Evolutionary conservation across 768 basidiomycete genomes (phyloP).

Genomic region (Tulasnella sp.): DNA sequence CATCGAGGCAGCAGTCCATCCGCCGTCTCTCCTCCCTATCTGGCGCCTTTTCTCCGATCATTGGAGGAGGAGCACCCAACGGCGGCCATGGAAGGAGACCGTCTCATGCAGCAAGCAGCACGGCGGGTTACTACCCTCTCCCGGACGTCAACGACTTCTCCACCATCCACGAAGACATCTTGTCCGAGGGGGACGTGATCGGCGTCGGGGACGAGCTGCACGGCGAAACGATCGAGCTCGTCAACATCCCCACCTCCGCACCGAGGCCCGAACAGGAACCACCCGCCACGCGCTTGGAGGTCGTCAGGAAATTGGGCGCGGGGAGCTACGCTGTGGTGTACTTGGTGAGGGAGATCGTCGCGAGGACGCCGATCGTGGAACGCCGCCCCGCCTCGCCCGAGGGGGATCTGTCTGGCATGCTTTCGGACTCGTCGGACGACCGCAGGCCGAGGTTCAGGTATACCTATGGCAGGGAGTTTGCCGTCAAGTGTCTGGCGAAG

Average conservation of each 20-base stretch:
- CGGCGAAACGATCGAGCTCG: constrained; percentile 48
- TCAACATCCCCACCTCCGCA: constrained; percentile 34
- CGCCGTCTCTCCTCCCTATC: constrained; percentile 9
- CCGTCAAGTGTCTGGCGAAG: constrained; percentile 95
- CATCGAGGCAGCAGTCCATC: constrained; percentile 15
- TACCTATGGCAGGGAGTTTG: constrained; percentile 68
- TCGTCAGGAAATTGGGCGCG: constrained; percentile 73
- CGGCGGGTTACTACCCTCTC: background rate
- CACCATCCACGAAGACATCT: constrained; percentile 42
- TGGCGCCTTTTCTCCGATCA: background rate
- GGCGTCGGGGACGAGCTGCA: constrained; percentile 56
- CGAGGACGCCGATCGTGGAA: background rate
- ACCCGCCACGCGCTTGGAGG: constrained; percentile 50
- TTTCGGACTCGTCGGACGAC: background rate
- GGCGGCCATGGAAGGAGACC: background rate
- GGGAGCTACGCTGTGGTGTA: constrained; percentile 94
- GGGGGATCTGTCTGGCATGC: background rate
- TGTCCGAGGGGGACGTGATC: constrained; percentile 61
- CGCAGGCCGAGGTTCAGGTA: background rate
- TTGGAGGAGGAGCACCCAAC: background rate
- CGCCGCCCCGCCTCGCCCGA: background rate
- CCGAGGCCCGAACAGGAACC: constrained; percentile 17
- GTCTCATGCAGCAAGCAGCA: background rate
- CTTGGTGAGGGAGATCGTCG: constrained; percentile 62
- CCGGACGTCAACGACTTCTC: constrained; percentile 1